Evolutionary conservation across 2,329 filamentous ascomycete genomes (phyloP).

Genomic region (Colletotrichum cordylinicola): DNA sequence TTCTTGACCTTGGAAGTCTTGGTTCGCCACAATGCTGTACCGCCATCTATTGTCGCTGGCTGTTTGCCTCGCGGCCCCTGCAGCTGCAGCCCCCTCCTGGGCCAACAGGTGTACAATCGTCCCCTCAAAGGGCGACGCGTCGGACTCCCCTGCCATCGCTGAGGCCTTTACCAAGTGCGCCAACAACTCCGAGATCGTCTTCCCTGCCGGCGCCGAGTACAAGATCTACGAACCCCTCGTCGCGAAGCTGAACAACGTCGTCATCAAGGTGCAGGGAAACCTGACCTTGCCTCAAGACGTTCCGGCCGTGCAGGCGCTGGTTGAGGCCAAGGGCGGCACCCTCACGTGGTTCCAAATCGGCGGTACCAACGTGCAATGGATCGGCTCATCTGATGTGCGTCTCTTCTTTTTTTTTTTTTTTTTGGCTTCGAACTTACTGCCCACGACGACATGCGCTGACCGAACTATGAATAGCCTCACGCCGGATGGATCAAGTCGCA

Average conservation of each 20-base stretch:
- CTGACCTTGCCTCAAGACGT: conserved; percentile 47
- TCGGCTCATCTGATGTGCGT: conserved; percentile 38
- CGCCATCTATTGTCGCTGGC: background rate
- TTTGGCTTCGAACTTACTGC: background rate
- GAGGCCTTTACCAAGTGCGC: conserved; percentile 41
- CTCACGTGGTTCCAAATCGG: conserved; percentile 43
- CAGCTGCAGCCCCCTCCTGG: background rate
- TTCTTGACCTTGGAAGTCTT: background rate
- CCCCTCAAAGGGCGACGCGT: conserved; percentile 39
- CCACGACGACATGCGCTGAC: background rate
- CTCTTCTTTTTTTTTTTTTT: background rate
- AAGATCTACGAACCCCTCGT: conserved; percentile 44
- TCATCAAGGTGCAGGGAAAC: conserved; percentile 47
- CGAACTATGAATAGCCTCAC: conserved; percentile 10
- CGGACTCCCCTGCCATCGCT: conserved; percentile 44
- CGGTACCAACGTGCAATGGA: conserved; percentile 35
- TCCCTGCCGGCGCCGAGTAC: conserved; percentile 45
- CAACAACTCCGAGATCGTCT: conserved; percentile 37
- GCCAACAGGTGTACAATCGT: conserved; percentile 16
- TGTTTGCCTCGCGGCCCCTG: background rate
- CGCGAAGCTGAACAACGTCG: conserved; percentile 45
- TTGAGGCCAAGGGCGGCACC: conserved; percentile 33
- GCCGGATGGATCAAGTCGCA: conserved; percentile 51
- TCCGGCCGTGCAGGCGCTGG: conserved; percentile 38
- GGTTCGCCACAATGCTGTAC: background rate